These are phyloP conservation scores for Trichoderma atroviride DNA, from an alignment of 2,329 filamentous ascomycete genomes.

Conservation along the genomic window DNA sequence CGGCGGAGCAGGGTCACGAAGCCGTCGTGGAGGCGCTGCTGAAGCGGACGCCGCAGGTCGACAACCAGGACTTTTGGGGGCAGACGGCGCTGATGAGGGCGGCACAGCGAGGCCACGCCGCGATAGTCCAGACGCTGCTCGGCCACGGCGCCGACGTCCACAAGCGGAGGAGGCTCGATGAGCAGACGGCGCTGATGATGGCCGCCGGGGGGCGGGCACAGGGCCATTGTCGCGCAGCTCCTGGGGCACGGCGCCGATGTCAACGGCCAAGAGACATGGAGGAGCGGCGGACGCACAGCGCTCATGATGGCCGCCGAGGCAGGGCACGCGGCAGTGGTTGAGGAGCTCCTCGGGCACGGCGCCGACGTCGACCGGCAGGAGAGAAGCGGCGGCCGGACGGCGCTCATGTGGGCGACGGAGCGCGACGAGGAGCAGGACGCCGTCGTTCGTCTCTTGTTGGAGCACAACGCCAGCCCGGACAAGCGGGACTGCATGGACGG, in stretches of 20 bases:
- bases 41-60: not conserved
- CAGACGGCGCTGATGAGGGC: not conserved
- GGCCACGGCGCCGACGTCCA: not conserved
- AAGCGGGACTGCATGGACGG: not conserved
- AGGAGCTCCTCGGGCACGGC: slow-evolving; percentile 1
- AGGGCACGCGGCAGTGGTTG: not conserved
- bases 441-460: not conserved
- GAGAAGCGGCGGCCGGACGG: not conserved
- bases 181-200: not conserved
- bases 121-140: not conserved
- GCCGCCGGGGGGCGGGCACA: not conserved
- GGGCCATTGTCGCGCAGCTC: not conserved
- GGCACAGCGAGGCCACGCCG: not conserved
- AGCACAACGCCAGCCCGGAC: not conserved
- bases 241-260: not conserved
- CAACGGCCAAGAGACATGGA: not conserved
- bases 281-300: not conserved
- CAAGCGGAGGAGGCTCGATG: not conserved
- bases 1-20: not conserved
- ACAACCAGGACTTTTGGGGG: not conserved
- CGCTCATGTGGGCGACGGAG: not conserved
- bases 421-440: not conserved
- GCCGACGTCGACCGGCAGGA: not conserved
- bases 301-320: not conserved
- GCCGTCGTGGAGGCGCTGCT: not conserved